Percentiles rank a stretch among this genome's conserved stretches.
These are phyloP conservation scores for Suhomyces panamericanus DNA, from an alignment of 1,139 yeast species.

Conservation along the genomic window DNA sequence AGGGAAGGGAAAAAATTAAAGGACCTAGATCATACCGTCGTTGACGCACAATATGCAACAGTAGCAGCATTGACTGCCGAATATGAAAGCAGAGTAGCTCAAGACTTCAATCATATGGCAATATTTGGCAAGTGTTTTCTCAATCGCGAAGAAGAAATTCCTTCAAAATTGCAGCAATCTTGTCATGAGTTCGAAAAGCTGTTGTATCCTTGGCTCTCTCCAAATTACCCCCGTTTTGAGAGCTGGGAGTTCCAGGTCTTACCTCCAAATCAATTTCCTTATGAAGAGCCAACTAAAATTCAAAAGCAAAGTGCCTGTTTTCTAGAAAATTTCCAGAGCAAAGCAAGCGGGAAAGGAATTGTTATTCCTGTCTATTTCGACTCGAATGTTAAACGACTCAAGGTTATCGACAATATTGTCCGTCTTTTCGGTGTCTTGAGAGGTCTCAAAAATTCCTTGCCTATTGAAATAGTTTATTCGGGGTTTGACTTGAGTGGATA, in stretches of 20 bases:
- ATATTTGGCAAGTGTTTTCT: constrained; percentile 34
- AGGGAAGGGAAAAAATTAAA: constrained; percentile 15
- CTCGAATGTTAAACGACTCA: constrained; percentile 11
- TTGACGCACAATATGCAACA: constrained; percentile 15
- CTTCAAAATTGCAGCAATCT: background rate
- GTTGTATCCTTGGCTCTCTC: constrained; percentile 21
- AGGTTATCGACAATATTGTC: constrained; percentile 22
- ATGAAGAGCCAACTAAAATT: constrained; percentile 3
- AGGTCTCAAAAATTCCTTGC: constrained; percentile 28
- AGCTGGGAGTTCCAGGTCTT: constrained; percentile 18
- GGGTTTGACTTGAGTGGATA: constrained; percentile 16
- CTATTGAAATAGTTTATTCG: constrained; percentile 30
- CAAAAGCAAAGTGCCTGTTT: constrained; percentile 14
- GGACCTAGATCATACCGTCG: constrained; percentile 15
- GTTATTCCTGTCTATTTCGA: constrained; percentile 33
- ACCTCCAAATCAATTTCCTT: constrained; percentile 1
- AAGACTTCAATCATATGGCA: constrained; percentile 29
- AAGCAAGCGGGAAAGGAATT: constrained; percentile 34
- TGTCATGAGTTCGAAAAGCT: constrained; percentile 10
- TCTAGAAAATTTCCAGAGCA: constrained; percentile 14
- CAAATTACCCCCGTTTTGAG: constrained; percentile 16
- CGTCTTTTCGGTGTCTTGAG: constrained; percentile 31
- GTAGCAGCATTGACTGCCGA: constrained; percentile 17
- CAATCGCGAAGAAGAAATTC: constrained; percentile 4
- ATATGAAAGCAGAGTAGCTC: constrained; percentile 24